Conservation (phyloP, 2,329 filamentous ascomycete species). For the Pleurostoma richardsiae region DNA sequence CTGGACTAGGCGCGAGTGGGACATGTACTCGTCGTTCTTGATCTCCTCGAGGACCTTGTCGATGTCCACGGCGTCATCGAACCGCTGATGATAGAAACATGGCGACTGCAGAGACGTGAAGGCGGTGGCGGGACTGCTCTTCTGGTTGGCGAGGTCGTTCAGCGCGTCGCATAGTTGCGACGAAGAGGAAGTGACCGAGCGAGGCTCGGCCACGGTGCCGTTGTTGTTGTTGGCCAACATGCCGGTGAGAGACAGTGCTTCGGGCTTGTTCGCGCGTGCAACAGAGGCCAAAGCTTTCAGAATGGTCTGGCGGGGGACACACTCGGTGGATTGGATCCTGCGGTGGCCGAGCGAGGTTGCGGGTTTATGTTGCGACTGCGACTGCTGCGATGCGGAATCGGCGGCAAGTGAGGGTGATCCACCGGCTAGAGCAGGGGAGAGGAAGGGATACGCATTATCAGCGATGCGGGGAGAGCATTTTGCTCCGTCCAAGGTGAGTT, state of each 20-base stretch:
- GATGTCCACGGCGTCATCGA: conserved; percentile 93
- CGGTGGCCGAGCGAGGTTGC: conserved; percentile 25
- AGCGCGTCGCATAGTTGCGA: conserved; percentile 61
- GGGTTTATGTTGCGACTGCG: not conserved
- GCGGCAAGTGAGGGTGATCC: conserved; percentile 19
- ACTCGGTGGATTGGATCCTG: conserved; percentile 55
- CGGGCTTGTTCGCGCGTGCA: conserved; percentile 54
- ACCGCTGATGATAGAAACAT: conserved; percentile 96
- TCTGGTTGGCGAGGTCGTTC: conserved; percentile 43
- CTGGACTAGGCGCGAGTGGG: conserved; percentile 89
- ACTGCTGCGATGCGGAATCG: conserved; percentile 16
- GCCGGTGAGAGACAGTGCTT: conserved; percentile 56
- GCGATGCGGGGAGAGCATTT: conserved; percentile 9
- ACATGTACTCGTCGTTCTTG: conserved; percentile 80
- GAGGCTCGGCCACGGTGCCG: conserved; percentile 24
- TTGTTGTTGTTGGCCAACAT: conserved; percentile 36
- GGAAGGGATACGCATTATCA: conserved; percentile 6
- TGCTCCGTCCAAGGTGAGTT: conserved; percentile 4
- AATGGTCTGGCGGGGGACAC: conserved; percentile 72
- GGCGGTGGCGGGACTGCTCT: conserved; percentile 38
- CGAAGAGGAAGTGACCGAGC: conserved; percentile 42
- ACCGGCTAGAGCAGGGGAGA: conserved; percentile 9
- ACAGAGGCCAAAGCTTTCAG: conserved; percentile 75
- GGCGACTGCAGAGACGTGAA: conserved; percentile 78
- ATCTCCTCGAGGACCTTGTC: conserved; percentile 95